Evolutionary conservation across 257 asterid species (phyloP), one percentile per base, ranked within the genome.

Genomic region (Striga asiatica): DNA sequence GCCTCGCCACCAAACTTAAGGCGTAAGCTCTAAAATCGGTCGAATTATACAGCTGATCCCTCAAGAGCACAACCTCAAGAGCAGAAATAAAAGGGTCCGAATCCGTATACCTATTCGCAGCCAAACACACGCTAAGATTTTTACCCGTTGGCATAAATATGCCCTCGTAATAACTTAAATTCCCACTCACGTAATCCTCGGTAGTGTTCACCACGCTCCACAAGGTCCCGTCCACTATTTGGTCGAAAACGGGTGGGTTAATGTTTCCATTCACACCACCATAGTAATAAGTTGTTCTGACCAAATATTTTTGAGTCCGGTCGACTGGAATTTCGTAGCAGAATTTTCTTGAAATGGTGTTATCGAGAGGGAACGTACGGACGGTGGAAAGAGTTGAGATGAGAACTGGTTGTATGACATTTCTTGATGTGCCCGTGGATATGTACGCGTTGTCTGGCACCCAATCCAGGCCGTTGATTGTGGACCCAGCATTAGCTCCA

Each of bases 1-100:
- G 75, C 69, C 99, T 88, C 12, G 95, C 81, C 18, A 84, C 72
- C 78, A 88, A 76, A 57, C 75, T 69, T 58, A 92, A 65, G 61
- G 76, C 83, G 75, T 58, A 41, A 28, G 60, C 18, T 14, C 45
- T 62, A 68, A 92, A 88, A 79, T 92, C 80, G 0, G 99, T 88
- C 3, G 89, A 78, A 79, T 92, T 92, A 56, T 92, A 92, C 77
- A 88, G 34, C 34, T 85, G 94, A 76, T 75, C 78, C 64, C 59
- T 65, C 83, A 92, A 56, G 50, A 58, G 78, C 66, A 92, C 81
- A 66, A 84, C 72, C 72, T 92, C 97, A 31, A 92, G 74, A 42
- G 93, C 80, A 27, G 97, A 84, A 13, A 92, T 92, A 75, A 92
- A 92, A 58, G 99, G 99, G 72, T 92, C 99, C 0, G 99, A 92